A percentile compares a stretch with the other conserved stretches of the same genome.
These are phyloP conservation scores for Colletotrichum tabaci DNA, from an alignment of 2,329 filamentous ascomycete genomes.

Conservation along the genomic window DNA sequence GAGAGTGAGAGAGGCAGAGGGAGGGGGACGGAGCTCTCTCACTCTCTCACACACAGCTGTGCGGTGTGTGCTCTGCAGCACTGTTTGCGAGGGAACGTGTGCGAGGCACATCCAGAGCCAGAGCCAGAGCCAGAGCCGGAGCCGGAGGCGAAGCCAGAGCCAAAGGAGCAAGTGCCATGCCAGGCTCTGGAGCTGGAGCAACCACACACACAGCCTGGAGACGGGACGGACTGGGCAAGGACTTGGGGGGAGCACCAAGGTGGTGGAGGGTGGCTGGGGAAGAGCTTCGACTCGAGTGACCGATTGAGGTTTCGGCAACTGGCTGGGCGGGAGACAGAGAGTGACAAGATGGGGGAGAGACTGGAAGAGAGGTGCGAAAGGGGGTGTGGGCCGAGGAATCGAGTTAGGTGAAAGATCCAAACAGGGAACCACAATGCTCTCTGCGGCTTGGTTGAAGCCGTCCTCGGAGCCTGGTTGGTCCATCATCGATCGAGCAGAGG, in stretches of 20 bases:
- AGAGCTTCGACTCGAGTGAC: slow-evolving; percentile 38
- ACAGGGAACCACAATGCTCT: slow-evolving; percentile 33
- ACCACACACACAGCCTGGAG: slow-evolving; percentile 11
- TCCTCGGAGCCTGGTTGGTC: slow-evolving; percentile 34
- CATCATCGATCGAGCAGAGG: slow-evolving; percentile 12
- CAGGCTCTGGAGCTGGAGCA: slow-evolving; percentile 31
- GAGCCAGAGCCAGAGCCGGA: slow-evolving; percentile 14
- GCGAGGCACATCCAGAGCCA: slow-evolving; percentile 27
- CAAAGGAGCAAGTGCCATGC: slow-evolving; percentile 24
- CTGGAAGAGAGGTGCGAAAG: slow-evolving; percentile 2
- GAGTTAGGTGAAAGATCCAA: slow-evolving; percentile 36
- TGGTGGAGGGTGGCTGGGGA: slow-evolving; percentile 39
- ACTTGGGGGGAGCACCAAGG: slow-evolving; percentile 26
- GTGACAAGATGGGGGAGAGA: slow-evolving; percentile 11
- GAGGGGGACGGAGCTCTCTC: slow-evolving; percentile 35
- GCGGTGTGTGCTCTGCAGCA: slow-evolving; percentile 28
- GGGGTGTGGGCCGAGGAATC: slow-evolving; percentile 31
- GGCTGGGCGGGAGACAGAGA: slow-evolving; percentile 18
- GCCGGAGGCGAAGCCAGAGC: slow-evolving; percentile 13
- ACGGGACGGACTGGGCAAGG: slow-evolving; percentile 13
- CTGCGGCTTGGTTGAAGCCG: slow-evolving; percentile 9
- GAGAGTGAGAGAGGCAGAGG: slow-evolving; percentile 19
- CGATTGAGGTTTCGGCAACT: slow-evolving; percentile 13
- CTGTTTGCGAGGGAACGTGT: slow-evolving; percentile 39
- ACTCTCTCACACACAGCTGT: slow-evolving; percentile 15